Percentiles rank a stretch among this genome's conserved stretches.
These are phyloP conservation scores for Garcia nutans DNA, from an alignment of 345 rosid species.

Conservation along the genomic window DNA sequence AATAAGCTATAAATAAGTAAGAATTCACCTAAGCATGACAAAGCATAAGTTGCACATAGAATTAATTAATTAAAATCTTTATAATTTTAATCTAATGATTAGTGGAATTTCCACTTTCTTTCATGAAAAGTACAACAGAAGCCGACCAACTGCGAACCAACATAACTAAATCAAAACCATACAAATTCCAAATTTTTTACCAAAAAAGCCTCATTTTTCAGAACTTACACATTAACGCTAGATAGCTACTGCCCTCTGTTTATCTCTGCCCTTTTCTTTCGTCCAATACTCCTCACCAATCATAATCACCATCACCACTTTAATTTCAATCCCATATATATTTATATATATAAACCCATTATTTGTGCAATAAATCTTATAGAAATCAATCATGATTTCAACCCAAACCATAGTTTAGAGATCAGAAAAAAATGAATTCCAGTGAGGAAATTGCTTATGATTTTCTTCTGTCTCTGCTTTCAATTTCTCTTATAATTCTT, in stretches of 20 bases:
- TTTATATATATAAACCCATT: slow-evolving; percentile 7
- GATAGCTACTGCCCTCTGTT: not conserved
- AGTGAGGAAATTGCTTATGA: slow-evolving; percentile 46
- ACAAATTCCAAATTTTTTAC: slow-evolving; percentile 34
- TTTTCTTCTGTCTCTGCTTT: slow-evolving; percentile 47
- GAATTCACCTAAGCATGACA: not conserved
- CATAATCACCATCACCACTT: too few relatives aligned
- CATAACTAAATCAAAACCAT: not conserved
- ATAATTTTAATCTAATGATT: too few relatives aligned
- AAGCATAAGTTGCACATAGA: too few relatives aligned
- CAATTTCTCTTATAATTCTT: slow-evolving; percentile 43
- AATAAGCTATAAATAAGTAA: too few relatives aligned
- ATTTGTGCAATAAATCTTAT: not conserved
- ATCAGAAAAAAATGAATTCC: slow-evolving; percentile 34
- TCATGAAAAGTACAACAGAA: not conserved
- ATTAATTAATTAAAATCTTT: too few relatives aligned
- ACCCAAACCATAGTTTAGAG: not conserved
- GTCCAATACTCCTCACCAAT: not conserved
- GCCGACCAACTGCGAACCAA: slow-evolving; percentile 39
- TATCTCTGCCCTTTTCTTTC: not conserved
- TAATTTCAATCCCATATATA: not conserved
- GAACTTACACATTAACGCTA: slow-evolving; percentile 10
- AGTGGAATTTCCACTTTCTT: not conserved
- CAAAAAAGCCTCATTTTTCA: slow-evolving; percentile 28
- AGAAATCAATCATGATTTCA: too few relatives aligned